These are phyloP conservation scores for Talaromyces thailandensis DNA, from an alignment of 495 filamentous ascomycete species.

Conservation along the genomic window DNA sequence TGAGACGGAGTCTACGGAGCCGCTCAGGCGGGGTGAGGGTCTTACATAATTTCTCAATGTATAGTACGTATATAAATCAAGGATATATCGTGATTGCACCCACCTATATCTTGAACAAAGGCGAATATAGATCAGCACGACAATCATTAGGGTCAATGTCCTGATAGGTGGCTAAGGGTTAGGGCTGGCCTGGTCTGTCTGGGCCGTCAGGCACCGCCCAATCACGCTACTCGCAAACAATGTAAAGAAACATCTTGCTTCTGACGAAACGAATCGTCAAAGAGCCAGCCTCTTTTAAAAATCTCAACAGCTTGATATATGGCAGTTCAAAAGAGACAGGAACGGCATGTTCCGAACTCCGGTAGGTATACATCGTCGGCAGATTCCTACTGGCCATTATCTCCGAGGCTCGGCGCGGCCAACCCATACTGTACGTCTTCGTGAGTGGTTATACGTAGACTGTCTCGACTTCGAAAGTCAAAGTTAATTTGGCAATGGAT, in stretches of 20 bases:
- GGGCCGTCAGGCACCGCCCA: neutral
- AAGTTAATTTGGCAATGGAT: neutral
- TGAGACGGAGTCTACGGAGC: neutral
- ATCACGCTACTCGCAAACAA: neutral
- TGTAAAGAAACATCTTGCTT: neutral
- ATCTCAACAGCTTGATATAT: neutral
- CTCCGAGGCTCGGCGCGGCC: neutral
- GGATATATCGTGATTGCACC: neutral
- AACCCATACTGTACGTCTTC: neutral
- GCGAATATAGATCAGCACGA: too few species aligned
- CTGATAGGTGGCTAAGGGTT: too few species aligned
- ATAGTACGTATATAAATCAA: neutral
- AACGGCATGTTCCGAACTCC: neutral
- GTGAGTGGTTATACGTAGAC: neutral
- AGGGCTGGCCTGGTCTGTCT: neutral
- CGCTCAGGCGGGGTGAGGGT: neutral
- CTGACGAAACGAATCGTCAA: neutral
- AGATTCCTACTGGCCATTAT: neutral
- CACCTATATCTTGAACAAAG: neutral
- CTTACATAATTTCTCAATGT: neutral
- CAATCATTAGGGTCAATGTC: too few species aligned
- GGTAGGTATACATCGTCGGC: neutral
- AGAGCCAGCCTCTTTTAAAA: neutral
- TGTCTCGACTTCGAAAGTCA: neutral
- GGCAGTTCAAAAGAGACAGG: neutral